Evolutionary conservation across 2,329 filamentous ascomycete species (phyloP), one percentile per base, ranked within the genome.

Genomic region (Ascochyta viciae-villosae): DNA sequence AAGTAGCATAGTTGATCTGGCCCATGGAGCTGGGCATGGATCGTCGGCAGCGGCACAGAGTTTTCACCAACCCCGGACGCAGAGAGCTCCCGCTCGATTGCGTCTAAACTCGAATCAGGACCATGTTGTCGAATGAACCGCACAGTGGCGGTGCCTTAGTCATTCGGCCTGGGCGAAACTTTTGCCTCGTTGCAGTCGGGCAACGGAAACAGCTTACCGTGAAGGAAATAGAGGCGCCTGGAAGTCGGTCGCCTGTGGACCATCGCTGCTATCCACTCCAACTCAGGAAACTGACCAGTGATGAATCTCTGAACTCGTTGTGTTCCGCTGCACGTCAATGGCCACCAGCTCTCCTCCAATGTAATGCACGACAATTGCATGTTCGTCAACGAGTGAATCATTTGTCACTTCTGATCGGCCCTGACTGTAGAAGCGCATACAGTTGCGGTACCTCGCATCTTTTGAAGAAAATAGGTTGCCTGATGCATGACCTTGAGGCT

Each of bases 41-140:
- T 62, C 61, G 43, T 58, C 63, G 62, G 64, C 57, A 62, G 51
- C 66, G 65, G 64, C 55, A 67, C 62, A 71, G 68, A 71, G 62
- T 66, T 70, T 68, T 71, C 63, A 63, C 23, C 41, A 53, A 50
- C 58, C 60, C 60, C 44, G 42, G 58, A 55, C 60, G 38, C 51
- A 43, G 47, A n/a, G 58, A 45, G 45, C 64, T 62, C 65, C 67
- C 65, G 64, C 66, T 66, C 53, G 58, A 19, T 62, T 62, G 61
- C 57, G 45, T 54, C 48, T 53, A 8, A 54, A 47, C 37, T 54
- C 62, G 54, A 67, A 64, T 68, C 54, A 64, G 38, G 31, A 40
- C 19, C 42, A 13, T 29, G 7, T 12, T 12, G 26, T 49, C 23
- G 12, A 19, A 35, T 40, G 44, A 41, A 45, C 42, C 42, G 48